These are phyloP conservation scores for Gymnopilus dilepis DNA, from an alignment of 768 basidiomycete species.

Conservation along the genomic window DNA sequence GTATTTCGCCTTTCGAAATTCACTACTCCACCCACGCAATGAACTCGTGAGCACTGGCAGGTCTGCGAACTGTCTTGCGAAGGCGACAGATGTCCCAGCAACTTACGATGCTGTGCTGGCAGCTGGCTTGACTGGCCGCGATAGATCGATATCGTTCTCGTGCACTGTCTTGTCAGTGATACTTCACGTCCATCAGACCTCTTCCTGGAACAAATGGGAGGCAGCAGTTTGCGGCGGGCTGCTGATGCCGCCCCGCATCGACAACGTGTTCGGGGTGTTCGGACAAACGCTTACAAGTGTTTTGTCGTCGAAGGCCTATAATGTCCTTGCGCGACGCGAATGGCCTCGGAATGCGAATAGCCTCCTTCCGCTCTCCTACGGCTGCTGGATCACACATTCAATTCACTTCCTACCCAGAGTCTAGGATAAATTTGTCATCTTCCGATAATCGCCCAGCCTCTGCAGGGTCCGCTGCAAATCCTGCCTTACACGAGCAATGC, in stretches of 20 bases:
- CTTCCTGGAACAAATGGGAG: neutral
- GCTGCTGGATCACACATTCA: neutral
- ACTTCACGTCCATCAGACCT: neutral
- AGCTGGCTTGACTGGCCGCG: neutral
- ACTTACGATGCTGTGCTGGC: neutral
- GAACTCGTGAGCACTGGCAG: neutral
- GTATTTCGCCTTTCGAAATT: neutral
- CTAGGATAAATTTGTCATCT: slow-evolving; percentile 4
- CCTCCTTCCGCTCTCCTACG: neutral
- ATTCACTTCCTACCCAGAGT: slow-evolving; percentile 3
- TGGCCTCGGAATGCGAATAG: neutral
- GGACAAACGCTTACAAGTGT: neutral
- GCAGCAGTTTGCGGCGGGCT: neutral
- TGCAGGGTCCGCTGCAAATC: neutral
- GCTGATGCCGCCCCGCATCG: neutral
- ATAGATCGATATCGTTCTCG: neutral
- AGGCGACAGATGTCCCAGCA: neutral
- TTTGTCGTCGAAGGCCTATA: neutral
- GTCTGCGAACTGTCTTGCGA: neutral
- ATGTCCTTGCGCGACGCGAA: neutral
- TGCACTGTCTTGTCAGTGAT: neutral
- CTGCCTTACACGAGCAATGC: neutral
- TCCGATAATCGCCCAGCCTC: neutral
- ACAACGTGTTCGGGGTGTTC: neutral
- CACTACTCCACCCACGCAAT: neutral